Evolutionary conservation across 306 rosid species (phyloP).

Genomic region (Vigna angularis): DNA sequence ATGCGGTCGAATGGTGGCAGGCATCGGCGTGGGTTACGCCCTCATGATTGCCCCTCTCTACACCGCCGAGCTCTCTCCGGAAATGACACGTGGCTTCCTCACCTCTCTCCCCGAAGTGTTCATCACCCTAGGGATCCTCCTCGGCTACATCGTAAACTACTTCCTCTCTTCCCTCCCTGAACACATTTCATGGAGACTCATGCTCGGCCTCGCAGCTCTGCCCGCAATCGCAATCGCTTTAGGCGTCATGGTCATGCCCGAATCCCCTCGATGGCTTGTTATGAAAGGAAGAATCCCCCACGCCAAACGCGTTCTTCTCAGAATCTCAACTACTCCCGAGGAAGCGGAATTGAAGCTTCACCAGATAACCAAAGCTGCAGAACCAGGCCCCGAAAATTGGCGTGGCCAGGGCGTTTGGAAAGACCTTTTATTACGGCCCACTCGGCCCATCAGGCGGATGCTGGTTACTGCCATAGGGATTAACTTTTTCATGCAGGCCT

Average conservation of each 20-base stretch:
- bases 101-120: slow-evolving; percentile 88
- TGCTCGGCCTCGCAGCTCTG: slow-evolving; percentile 72
- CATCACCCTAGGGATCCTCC: slow-evolving; percentile 74
- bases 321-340: slow-evolving; percentile 47
- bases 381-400: slow-evolving; percentile 39
- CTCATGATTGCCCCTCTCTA: slow-evolving; percentile 83
- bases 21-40: slow-evolving; percentile 77
- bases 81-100: slow-evolving; percentile 74
- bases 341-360: slow-evolving; percentile 65
- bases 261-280: slow-evolving; percentile 81
- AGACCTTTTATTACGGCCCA: slow-evolving; percentile 56
- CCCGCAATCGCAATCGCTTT: slow-evolving; percentile 66
- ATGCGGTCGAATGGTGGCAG: slow-evolving; percentile 69
- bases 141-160: slow-evolving; percentile 72
- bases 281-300: slow-evolving; percentile 57
- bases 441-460: slow-evolving; percentile 63
- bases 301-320: slow-evolving; percentile 55
- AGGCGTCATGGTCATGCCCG: slow-evolving; percentile 73
- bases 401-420: slow-evolving; percentile 68
- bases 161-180: slow-evolving; percentile 57
- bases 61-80: slow-evolving; percentile 77
- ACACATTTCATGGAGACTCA: slow-evolving; percentile 65
- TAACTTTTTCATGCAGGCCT: slow-evolving; percentile 93
- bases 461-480: slow-evolving; percentile 73
- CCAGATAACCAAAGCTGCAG: slow-evolving; percentile 58